Base-by-base conservation (phyloP, 495 filamentous ascomycete genomes). In the Trichocladium antarcticum region DNA sequence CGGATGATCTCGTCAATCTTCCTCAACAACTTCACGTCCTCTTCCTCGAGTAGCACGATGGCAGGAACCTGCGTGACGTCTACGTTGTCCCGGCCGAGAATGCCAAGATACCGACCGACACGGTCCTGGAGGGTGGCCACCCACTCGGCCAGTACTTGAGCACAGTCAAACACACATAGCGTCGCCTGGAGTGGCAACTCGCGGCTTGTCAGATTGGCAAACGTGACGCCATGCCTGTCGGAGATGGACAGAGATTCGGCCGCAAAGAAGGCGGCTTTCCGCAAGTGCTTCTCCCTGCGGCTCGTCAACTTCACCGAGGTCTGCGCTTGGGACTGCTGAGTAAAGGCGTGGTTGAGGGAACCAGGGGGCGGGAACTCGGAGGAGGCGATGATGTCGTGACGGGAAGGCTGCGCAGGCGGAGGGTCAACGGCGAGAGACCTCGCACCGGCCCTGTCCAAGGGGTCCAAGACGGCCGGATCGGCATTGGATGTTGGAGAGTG, bases 111-210 rank as follows among this genome's bases (percentile, higher is more conserved):
- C 2, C 82, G 78, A 0, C 90, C 93, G 40, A 96, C 86, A 9
- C 92, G 84, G 63, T 96, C 89, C 64, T 98, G 92, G 9, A 98
- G 83, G 0, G 90, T 95, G 12, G 85, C 84, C 36, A 93, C 78
- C 92, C 92, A 98, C 65, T 98, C 92, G 1, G 92, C 90, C 20
- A 98, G 80, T 0, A 98, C 88, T 59, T 95, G 88, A n/a, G 89
- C 85, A 57, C 92, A 97, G 58, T 98, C 92, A 61, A 95, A 94
- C 11, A 84, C 78, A 63, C 89, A 97, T 77, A 98, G 82, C 6
- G 86, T 87, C 12, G 88, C 89, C 55, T 94, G 89, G 21, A 97
- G 72, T 1, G 92, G 90, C n/a, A 98, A 73, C 58, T 97, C 92
- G 24, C 89, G 78, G 27, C 84, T 88, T 1, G 82, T 83, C 50